phyloP scores from a whole-genome alignment of 2,329 filamentous ascomycete species.

The Xylariaceae sp. region DNA sequence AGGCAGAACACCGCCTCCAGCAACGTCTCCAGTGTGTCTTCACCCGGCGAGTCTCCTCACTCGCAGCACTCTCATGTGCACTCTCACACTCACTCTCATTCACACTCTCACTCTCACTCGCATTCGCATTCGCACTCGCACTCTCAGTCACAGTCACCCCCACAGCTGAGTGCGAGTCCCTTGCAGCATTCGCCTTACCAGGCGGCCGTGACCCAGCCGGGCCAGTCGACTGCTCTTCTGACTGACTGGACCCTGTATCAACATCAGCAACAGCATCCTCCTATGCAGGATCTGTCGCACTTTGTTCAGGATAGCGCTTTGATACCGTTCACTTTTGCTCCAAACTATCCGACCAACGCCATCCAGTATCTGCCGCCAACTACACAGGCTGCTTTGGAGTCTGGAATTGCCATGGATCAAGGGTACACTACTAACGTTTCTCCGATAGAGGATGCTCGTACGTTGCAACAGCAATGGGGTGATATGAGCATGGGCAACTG shows the following conservation, averaged over 20 bases:
- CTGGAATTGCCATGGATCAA: conserved; percentile 56
- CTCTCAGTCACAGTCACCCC: conserved; percentile 41
- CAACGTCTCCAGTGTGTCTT: conserved; percentile 38
- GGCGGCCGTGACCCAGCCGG: conserved; percentile 41
- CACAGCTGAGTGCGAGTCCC: conserved; percentile 48
- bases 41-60: conserved; percentile 46
- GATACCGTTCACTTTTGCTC: conserved; percentile 48
- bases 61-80: conserved; percentile 29
- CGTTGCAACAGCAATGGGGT: conserved; percentile 53
- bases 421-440: conserved; percentile 53
- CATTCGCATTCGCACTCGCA: conserved; percentile 36
- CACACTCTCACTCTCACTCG: conserved; percentile 30
- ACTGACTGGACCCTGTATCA: conserved; percentile 59
- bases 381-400: conserved; percentile 58
- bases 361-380: conserved; percentile 58
- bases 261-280: conserved; percentile 44
- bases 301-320: conserved; percentile 53
- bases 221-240: conserved; percentile 42
- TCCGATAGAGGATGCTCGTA: conserved; percentile 52
- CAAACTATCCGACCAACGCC: conserved; percentile 48
- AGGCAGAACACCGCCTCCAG: conserved; percentile 38
- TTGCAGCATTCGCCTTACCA: conserved; percentile 53
- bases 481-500: conserved; percentile 63
- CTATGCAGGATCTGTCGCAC: conserved; percentile 44
- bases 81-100: conserved; percentile 39